These are phyloP conservation scores for Candida xiaguanensis DNA, from an alignment of 805 yeast genomes.

Conservation along the genomic window DNA sequence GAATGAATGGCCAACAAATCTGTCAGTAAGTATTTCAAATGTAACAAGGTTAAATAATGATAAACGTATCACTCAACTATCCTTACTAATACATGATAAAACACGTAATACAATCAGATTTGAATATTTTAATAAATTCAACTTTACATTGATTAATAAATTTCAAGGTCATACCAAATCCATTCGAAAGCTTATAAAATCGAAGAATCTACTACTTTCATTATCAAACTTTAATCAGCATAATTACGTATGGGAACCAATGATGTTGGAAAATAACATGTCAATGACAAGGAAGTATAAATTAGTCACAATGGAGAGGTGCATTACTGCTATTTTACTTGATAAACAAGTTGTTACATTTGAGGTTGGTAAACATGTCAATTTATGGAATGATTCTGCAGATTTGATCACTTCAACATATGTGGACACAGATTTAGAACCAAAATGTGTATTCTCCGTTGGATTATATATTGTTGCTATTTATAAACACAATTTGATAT, in stretches of 20 bases:
- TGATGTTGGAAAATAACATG: slow-evolving; percentile 20
- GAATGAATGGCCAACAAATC: slow-evolving; percentile 12
- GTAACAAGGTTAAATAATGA: slow-evolving; percentile 12
- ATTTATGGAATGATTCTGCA: slow-evolving; percentile 53
- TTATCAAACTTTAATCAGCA: slow-evolving; percentile 34
- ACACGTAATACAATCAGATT: slow-evolving; percentile 31
- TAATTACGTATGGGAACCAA: slow-evolving; percentile 43
- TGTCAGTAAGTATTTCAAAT: slow-evolving; percentile 17
- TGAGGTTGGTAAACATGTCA: slow-evolving; percentile 36
- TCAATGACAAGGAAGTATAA: slow-evolving; percentile 33
- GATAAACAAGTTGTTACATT: slow-evolving; percentile 23
- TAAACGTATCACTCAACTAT: slow-evolving; percentile 9
- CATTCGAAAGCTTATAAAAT: slow-evolving; percentile 60
- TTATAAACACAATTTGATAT: slow-evolving; percentile 31
- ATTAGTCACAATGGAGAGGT: slow-evolving; percentile 14
- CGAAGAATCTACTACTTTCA: slow-evolving; percentile 44
- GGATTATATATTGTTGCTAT: slow-evolving; percentile 48
- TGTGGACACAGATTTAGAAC: slow-evolving; percentile 9
- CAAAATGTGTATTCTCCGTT: slow-evolving; percentile 22
- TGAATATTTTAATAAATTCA: slow-evolving; percentile 14
- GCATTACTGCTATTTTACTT: slow-evolving; percentile 25
- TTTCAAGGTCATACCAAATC: slow-evolving; percentile 88
- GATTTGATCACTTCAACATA: slow-evolving; percentile 16
- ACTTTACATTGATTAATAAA: slow-evolving; percentile 35
- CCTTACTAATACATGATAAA: slow-evolving; percentile 34